Conservation (phyloP, 192 early-diverging fungal genomes). For the Coemansia furcata region DNA sequence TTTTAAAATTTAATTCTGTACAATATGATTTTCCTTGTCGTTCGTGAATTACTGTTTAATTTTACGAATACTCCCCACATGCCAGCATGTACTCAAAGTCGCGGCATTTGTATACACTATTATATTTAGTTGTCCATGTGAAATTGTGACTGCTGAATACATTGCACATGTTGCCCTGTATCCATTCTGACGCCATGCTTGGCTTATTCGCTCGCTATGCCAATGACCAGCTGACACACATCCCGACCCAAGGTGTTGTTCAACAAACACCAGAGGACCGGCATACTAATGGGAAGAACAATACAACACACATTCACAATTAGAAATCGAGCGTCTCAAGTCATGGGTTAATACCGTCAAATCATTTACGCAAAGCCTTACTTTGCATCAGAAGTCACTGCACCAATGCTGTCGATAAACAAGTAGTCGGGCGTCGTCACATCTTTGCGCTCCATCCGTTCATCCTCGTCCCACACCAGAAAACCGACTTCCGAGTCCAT, state of each 20-base stretch:
- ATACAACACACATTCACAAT: neutral
- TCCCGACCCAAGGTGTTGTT: constrained; percentile 28
- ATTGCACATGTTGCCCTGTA: neutral
- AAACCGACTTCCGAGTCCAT: constrained; percentile 26
- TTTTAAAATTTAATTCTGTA: neutral
- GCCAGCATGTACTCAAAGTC: neutral
- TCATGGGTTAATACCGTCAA: neutral
- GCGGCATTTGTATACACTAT: neutral
- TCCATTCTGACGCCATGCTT: neutral
- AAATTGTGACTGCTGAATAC: neutral
- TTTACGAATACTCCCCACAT: neutral
- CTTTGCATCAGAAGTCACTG: constrained; percentile 23
- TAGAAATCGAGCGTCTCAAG: neutral
- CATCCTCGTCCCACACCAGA: constrained; percentile 22
- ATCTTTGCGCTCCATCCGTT: neutral
- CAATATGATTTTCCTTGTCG: neutral
- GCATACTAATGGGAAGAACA: constrained; percentile 17
- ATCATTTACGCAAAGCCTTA: neutral
- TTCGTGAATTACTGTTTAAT: no score
- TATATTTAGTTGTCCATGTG: neutral
- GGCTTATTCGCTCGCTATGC: constrained; percentile 3
- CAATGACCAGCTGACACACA: constrained; percentile 22
- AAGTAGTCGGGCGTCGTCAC: constrained; percentile 29
- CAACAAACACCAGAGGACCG: constrained; percentile 31
- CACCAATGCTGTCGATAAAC: constrained; percentile 39